Percentiles rank a stretch among this genome's conserved stretches.
Evolutionary conservation across 305 asterid genomes (phyloP).

Genomic region (Andrographis paniculata): DNA sequence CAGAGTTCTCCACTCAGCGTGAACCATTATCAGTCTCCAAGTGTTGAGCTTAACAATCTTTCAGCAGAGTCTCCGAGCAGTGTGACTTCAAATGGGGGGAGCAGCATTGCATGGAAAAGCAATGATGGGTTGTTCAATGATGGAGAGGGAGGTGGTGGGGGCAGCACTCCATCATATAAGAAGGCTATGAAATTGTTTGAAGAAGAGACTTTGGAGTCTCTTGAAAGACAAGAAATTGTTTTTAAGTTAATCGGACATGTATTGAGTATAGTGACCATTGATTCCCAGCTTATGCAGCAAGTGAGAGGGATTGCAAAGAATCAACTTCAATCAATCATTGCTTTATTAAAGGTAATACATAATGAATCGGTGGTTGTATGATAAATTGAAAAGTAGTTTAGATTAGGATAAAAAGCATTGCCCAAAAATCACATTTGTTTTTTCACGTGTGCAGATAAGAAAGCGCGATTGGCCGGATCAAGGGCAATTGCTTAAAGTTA

Average conservation of each 20-base stretch:
- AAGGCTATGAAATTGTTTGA: conserved; percentile 45
- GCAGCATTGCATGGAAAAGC: conserved; percentile 56
- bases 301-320: conserved; percentile 68
- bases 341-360: conserved; percentile 65
- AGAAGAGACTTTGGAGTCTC: conserved; percentile 66
- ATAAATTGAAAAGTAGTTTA: conserved; percentile 13
- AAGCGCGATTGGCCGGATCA: conserved; percentile 95
- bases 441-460: conserved; percentile 56
- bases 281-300: conserved; percentile 61
- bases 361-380: conserved; percentile 7
- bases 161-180: conserved; percentile 28
- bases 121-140: conserved; percentile 39
- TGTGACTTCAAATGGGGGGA: conserved; percentile 33
- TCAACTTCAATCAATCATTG: conserved; percentile 69
- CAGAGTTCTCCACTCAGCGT: conserved; percentile 57
- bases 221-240: conserved; percentile 76
- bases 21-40: conserved; percentile 45
- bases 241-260: conserved; percentile 63
- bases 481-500: conserved; percentile 76
- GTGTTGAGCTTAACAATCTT: conserved; percentile 25
- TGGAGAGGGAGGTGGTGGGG: conserved; percentile 18
- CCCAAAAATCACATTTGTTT: conserved; percentile 18
- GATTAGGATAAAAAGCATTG: conserved; percentile 11
- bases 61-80: conserved; percentile 40
- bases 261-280: conserved; percentile 50